Conservation (phyloP, 2,329 filamentous ascomycete species). For the Rutstroemia sp. region DNA sequence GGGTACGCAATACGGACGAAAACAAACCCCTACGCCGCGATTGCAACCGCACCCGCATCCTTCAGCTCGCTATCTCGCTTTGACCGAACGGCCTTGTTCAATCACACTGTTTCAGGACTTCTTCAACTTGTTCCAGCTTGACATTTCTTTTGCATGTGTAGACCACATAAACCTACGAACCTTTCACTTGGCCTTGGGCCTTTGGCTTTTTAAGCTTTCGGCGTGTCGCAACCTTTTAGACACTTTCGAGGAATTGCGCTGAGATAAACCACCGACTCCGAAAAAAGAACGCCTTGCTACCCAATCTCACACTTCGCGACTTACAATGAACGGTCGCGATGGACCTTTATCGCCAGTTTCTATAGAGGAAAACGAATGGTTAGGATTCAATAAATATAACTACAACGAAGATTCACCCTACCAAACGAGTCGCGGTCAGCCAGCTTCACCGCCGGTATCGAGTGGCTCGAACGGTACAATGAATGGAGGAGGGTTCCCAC, state of each 20-base stretch:
- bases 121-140: constrained; percentile 3
- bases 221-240: neutral
- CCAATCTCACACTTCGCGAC: constrained; percentile 9
- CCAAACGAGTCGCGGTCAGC: constrained; percentile 47
- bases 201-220: neutral
- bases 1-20: neutral
- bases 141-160: constrained; percentile 1
- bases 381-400: constrained; percentile 58
- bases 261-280: neutral
- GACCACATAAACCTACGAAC: neutral
- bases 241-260: neutral
- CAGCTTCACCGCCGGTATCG: constrained; percentile 64
- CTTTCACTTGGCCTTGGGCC: neutral
- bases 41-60: neutral
- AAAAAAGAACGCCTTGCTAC: neutral
- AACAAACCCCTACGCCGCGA: neutral
- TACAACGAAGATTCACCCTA: constrained; percentile 39
- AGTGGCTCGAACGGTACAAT: constrained; percentile 53
- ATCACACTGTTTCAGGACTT: constrained; percentile 5
- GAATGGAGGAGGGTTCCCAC: constrained; percentile 50
- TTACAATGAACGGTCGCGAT: constrained; percentile 63
- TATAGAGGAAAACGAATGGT: constrained; percentile 76
- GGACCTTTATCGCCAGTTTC: constrained; percentile 76
- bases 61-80: constrained; percentile 9
- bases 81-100: constrained; percentile 6